Evolutionary conservation across 2,329 filamentous ascomycete species (phyloP), one percentile per base, ranked within the genome.

Genomic region (Bipolaris bicolor): DNA sequence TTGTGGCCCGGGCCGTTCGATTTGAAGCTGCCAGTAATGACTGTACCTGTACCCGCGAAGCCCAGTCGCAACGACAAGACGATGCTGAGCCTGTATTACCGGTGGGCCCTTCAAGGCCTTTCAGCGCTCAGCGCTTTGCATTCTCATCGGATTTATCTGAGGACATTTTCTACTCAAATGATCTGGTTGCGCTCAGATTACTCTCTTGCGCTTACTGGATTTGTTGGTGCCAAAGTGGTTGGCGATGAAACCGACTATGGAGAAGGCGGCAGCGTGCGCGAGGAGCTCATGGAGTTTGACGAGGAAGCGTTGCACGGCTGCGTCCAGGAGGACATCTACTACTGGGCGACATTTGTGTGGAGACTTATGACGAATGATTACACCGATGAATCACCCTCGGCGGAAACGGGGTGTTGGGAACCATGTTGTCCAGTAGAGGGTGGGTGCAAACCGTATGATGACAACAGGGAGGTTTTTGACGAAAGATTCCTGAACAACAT

Each of bases 91-190:
- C 5, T 62, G 13, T 62, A 57, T 7, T 62, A 57, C 13, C 59
- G 56, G 1, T 62, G 59, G 59, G 52, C 59, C 0, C 53, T 62
- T 3, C 59, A 62, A 20, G 36, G 18, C 5, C 56, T 62, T 22
- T 50, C 59, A 15, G 59, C 59, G 6, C 34, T 60, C 7, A 26
- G n/a, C 7, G 53, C 39, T 20, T 7, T 39, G 2, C 52, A 60
- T 20, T 59, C 59, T 3, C 52, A 29, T n/a, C 39, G 37, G 4
- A 22, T 62, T 20, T 62, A 52, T 36, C 7, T 57, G 3, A 41
- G 34, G 2, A 51, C 26, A 22, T 60, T 62, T 24, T 56, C 48
- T n/a, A 16, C 49, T 10, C 40, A 37, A 1, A 36, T 40, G n/a
- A 47, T 60, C 0, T 62, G 59, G 59, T 3, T 62, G 20, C 56